These are phyloP conservation scores for Amanita molliuscula DNA, from an alignment of 768 basidiomycete species.

Conservation along the genomic window DNA sequence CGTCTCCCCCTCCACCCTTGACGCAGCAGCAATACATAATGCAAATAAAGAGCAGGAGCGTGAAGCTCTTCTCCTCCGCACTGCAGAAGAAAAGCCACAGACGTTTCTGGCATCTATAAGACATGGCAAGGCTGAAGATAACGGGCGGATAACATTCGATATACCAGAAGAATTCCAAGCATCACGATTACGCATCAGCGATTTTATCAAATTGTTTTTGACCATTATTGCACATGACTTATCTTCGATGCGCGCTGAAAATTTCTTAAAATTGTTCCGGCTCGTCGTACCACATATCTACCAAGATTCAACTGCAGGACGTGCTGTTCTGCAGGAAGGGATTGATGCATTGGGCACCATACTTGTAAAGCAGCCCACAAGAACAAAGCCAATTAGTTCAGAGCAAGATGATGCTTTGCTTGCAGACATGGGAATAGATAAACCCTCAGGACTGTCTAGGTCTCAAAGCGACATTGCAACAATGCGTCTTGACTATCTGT, in stretches of 20 bases:
- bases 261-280: conserved; percentile 56
- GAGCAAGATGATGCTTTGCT: conserved; percentile 12
- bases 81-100: conserved; percentile 67
- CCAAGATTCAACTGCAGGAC: conserved; percentile 39
- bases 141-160: conserved; percentile 29
- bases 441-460: conserved; percentile 31
- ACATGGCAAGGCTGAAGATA: conserved; percentile 30
- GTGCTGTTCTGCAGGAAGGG: conserved; percentile 53
- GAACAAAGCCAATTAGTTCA: conserved; percentile 33
- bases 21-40: conserved; percentile 59
- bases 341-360: conserved; percentile 57
- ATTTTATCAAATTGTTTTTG: conserved; percentile 62
- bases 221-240: conserved; percentile 76
- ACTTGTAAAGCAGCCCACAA: conserved; percentile 31
- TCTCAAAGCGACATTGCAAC: conserved; percentile 40
- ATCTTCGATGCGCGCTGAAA: conserved; percentile 52
- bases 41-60: conserved; percentile 55
- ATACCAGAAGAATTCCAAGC: conserved; percentile 54
- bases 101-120: conserved; percentile 50
- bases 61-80: conserved; percentile 57
- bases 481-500: conserved; percentile 61
- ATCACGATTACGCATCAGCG: conserved; percentile 44
- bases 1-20: conserved; percentile 29
- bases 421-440: conserved; percentile 20
- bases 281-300: conserved; percentile 48